These are phyloP conservation scores for Mucor piriformis DNA, from an alignment of 371 early-diverging fungal species.

Conservation along the genomic window DNA sequence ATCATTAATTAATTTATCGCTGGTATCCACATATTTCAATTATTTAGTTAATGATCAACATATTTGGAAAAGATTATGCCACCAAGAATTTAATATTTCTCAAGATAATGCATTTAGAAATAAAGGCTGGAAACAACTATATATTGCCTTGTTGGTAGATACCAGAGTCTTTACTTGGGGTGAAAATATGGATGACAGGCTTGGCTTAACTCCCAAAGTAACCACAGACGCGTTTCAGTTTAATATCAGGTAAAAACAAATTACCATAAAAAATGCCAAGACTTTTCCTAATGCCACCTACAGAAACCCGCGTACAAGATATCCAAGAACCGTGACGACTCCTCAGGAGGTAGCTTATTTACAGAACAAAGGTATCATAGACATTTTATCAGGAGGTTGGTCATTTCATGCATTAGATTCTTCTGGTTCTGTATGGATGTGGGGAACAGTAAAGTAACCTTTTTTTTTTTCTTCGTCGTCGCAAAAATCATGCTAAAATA, in stretches of 20 bases:
- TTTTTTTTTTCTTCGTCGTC: no score
- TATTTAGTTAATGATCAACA: conserved; percentile 37
- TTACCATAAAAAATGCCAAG: conserved; percentile 7
- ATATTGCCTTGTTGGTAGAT: conserved; percentile 27
- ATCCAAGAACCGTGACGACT: conserved; percentile 8
- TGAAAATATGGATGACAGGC: conserved; percentile 32
- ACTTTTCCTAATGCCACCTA: neutral
- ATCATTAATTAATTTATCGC: conserved; percentile 24
- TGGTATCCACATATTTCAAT: conserved; percentile 27
- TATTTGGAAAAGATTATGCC: conserved; percentile 42
- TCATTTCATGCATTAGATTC: conserved; percentile 50
- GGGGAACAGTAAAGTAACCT: conserved; percentile 44
- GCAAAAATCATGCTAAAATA: no score
- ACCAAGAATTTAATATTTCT: conserved; percentile 38
- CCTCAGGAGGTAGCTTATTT: conserved; percentile 34
- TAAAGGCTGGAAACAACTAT: conserved; percentile 47
- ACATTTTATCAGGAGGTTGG: conserved; percentile 52
- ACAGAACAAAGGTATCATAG: conserved; percentile 40
- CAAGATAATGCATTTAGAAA: conserved; percentile 36
- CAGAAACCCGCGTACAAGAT: neutral
- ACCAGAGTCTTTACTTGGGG: conserved; percentile 49
- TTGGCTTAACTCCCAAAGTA: conserved; percentile 25
- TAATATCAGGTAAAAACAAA: neutral
- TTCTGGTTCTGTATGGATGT: conserved; percentile 46
- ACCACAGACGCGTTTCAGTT: neutral